phyloP scores from a whole-genome alignment of 73 alveolate genomes.

The Paramecium biaurelia region DNA sequence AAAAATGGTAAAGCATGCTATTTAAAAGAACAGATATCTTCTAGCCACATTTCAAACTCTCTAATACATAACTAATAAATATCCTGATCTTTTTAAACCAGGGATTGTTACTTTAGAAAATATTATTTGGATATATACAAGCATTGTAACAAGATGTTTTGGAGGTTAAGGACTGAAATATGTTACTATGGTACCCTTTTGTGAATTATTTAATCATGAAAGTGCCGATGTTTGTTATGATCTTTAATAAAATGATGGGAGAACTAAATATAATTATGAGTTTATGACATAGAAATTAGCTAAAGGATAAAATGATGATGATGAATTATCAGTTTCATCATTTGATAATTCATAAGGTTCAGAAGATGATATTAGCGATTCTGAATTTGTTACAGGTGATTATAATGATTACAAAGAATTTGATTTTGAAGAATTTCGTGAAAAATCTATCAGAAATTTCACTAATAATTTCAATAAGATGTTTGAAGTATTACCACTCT shows the following conservation, averaged over 20 bases:
- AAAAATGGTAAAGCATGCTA: not conserved
- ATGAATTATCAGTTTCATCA: not conserved
- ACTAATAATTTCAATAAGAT: not conserved
- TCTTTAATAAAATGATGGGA: not conserved
- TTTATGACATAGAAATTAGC: not conserved
- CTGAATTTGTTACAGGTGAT: not conserved
- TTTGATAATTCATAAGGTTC: not conserved
- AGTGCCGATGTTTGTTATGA: conserved; percentile 45
- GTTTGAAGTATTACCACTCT: not conserved
- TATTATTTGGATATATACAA: conserved; percentile 61
- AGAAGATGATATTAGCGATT: not conserved
- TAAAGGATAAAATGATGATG: not conserved
- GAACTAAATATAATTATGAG: not conserved
- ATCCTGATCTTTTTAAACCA: conserved; percentile 24
- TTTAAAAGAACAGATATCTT: not conserved
- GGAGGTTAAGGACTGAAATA: conserved; percentile 37
- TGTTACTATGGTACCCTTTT: conserved; percentile 55
- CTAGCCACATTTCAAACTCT: not conserved
- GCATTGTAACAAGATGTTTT: conserved; percentile 47
- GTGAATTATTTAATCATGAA: conserved; percentile 61
- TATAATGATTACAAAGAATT: not conserved
- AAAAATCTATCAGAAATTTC: not conserved
- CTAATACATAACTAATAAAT: not conserved
- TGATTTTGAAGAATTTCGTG: not conserved
- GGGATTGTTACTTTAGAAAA: conserved; percentile 21